Evolutionary conservation across 768 basidiomycete species (phyloP), one percentile per base, ranked within the genome.

Genomic region (Crucibulum laeve): DNA sequence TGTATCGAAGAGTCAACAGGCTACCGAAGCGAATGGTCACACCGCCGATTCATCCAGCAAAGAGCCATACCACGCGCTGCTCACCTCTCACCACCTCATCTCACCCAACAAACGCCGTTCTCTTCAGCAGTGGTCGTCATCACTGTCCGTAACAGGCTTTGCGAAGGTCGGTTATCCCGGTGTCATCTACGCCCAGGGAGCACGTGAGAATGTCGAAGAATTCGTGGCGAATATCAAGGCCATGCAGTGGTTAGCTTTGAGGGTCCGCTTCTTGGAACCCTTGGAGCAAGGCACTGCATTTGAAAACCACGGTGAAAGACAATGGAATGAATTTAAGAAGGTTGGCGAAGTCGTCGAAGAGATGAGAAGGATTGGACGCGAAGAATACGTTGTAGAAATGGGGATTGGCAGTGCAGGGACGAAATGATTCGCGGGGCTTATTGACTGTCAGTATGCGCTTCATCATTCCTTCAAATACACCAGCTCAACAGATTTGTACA

Each of bases 171-270:
- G 86, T 0, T 76, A 87, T 58, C 87, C 87, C 10, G 86, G 85
- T 3, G 68, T 87, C 35, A 84, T 90, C 34, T 90, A 87, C 43
- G 80, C 73, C n/a, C 69, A 80, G 56, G 86, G 85, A 5, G 51
- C 52, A 15, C 64, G 67, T 33, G 61, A 68, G 5, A 63, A 74
- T 37, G 65, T 87, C 10, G 73, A 81, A 52, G 79, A 82, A 50
- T 87, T 87, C 50, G 75, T 84, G 1, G 63, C 56, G 15, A 82
- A 81, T 40, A 74, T 88, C 43, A 86, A 82, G 55, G 72, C 68
- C 15, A 86, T 87, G 85, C 83, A 87, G 53, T 89, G 87, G 87
- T 65, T 88, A 0, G 86, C 86, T 7, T 59, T 88, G 48, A 69
- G 74, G 43, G 61, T 84, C 4, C 61, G 86, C 18, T 83, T 86